Base-by-base conservation (phyloP, 1,284 basidiomycete genomes). In the Ceratobasidium sp. region DNA sequence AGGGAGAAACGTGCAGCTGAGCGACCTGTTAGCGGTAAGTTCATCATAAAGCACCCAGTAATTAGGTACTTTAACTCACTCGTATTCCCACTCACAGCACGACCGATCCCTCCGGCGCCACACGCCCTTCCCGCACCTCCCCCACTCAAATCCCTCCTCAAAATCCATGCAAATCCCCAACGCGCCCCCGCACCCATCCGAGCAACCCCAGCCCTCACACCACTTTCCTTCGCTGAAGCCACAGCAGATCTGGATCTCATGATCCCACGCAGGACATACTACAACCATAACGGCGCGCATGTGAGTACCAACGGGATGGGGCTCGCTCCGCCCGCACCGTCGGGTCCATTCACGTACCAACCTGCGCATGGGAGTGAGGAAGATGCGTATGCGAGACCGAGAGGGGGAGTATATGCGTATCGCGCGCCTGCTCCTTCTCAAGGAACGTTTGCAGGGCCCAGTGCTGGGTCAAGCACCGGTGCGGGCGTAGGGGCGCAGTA, bases 1-100 rank as follows among this genome's bases (percentile, higher is more conserved):
- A 85, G 94, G 72, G 94, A 96, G 73, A 87, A 93, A 76, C 85
- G 93, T 21, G 35, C 66, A 16, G 66, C 66, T 7, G 66, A 69
- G 54, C 38, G 66, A 58, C 66, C 66, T 9, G 52, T 38, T 23
- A 69, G 16, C 28, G 47, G 66, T 69, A 58, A 57, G 66, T 47
- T 58, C 9, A 35, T 14, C n/a, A n/a, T 8, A n/a, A 6, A 5
- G 35, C 6, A n/a, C 35, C 23, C 55, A 38, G 32, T 58, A 18
- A 3, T 58, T 58, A 18, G 16, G 28, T 38, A 28, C 23, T 55
- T n/a, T n/a, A 5, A 38, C 35, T 38, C 6, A 38, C 35, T 38
- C 35, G 35, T 38, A 38, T 38, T 38, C 35, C 52, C 41, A 38
- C 14, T 13, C n/a, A 35, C 35, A 69, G 66, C 41, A 6, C 66